These are phyloP conservation scores for Mucor piriformis DNA, from an alignment of 371 early-diverging fungal genomes.

Conservation along the genomic window DNA sequence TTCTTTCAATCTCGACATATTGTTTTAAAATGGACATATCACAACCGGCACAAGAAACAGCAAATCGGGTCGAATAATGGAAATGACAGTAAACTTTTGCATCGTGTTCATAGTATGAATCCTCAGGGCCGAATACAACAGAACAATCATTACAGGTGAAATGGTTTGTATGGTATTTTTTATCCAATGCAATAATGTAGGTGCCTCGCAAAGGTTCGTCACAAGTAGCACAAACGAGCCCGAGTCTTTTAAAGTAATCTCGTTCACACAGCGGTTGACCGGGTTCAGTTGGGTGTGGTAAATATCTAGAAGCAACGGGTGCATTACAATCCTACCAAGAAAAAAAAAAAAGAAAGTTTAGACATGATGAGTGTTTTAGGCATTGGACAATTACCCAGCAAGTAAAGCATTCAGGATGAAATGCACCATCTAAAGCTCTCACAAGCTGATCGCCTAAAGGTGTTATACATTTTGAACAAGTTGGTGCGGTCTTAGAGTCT, in stretches of 20 bases:
- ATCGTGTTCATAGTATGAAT: constrained; percentile 95
- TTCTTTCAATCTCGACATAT: constrained; percentile 87
- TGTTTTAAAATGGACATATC: constrained; percentile 90
- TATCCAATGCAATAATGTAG: constrained; percentile 89
- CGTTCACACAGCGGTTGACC: constrained; percentile 82
- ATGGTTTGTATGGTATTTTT: constrained; percentile 95
- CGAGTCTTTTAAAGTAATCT: constrained; percentile 86
- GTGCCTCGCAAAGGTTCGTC: constrained; percentile 87
- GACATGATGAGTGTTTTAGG: neutral
- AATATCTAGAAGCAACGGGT: constrained; percentile 85
- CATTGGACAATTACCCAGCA: constrained; percentile 60
- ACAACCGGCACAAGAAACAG: constrained; percentile 92
- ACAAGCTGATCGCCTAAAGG: constrained; percentile 93
- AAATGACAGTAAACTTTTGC: constrained; percentile 90
- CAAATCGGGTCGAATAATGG: constrained; percentile 90
- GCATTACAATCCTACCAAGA: constrained; percentile 73
- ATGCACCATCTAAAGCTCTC: constrained; percentile 84
- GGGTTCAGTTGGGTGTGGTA: constrained; percentile 67
- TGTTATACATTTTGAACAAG: constrained; percentile 86
- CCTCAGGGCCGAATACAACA: constrained; percentile 91
- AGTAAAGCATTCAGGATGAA: constrained; percentile 98
- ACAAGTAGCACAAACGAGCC: constrained; percentile 89
- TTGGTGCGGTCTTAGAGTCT: constrained; percentile 38
- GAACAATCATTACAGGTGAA: constrained; percentile 94
- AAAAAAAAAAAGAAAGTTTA: neutral